Evolutionary conservation across 176 grass and related monocot species (phyloP), one percentile per base, ranked within the genome.

Genomic region (Poa annua): DNA sequence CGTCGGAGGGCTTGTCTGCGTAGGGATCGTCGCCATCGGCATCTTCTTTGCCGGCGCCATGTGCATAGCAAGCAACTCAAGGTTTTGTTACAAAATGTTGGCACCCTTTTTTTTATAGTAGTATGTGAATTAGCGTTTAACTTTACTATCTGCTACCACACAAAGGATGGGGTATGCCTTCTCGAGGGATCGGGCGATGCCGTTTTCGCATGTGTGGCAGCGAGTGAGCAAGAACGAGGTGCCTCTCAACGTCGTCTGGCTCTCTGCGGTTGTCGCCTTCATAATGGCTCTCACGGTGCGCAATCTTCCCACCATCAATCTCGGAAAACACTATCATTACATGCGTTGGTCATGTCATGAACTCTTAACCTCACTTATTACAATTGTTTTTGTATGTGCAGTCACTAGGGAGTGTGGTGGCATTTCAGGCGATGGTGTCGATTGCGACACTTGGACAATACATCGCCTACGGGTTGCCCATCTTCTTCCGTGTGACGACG

Each of bases 401-500:
- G 92, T 94, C 90, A 9, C 70, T 98, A 14, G 88, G 88, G 14
- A 98, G 92, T 9, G 17, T 55, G 50, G 95, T 98, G 39, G 95
- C 90, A 4, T 94, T 94, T 78, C 92, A 98, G 36, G 95, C 95
- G 0, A 98, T 94, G 95, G 75, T 89, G 15, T 94, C 95, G 0
- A 83, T 93, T 11, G 62, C 90, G 1, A 97, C 95, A 0, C 42
- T 91, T 0, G 95, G 92, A 11, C 84, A 88, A 22, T 92, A 91
- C 84, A 88, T 97, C 76, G 81, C 95, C 12, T 97, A 97, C 45
- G 90, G 82, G 48, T 45, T 94, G 71, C 95, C 95, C 0, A 88
- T 97, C 79, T 86, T 97, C 51, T 97, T 97, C 84, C 75, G 90
- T 1, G 88, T 97, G 42, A 97, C 92, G 9, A 84, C 93, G 0